Base-by-base conservation (phyloP, 23 red algal species). In the Gracilaria caudata region DNA sequence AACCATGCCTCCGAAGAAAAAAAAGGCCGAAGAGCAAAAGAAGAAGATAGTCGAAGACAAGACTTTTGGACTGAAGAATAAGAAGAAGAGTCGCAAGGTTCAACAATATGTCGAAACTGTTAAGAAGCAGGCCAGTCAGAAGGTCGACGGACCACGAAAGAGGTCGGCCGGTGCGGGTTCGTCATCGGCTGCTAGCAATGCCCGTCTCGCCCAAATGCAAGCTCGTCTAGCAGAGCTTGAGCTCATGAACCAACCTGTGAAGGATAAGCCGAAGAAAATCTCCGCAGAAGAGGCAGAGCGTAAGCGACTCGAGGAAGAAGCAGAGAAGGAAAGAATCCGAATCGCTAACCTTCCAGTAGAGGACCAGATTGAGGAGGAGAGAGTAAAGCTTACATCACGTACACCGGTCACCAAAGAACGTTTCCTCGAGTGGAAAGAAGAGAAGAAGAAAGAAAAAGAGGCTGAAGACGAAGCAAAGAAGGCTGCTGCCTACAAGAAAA, bases 21-120 rank as follows among this genome's bases (percentile, higher is more conserved):
- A 99, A 86, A 93, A 86, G 73, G 86, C 75, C 11, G 91, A 95
- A 80, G 88, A 99, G 83, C 74, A 94, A 60, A 95, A 94, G 80
- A 87, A 93, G 91, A 95, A 95, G 58, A 86, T 95, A 30, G 93
- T 99, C n/a, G 97, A 99, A 77, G 97, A 99, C 87, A 95, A 95
- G 86, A 95, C 97, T 38, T 99, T 99, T 86, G 97, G 97, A 14
- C 73, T 99, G 33, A 99, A 99, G 80, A 99, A 99, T 79, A 99
- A 99, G 88, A 99, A 99, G 64, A 99, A 99, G 83, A 92, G 85
- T 75, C 95, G 95, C 28, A 99, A 99, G 74, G 97, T 99, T 1
- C 97, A 99, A 76, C 78, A 90, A 72, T 95, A 94, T 80, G 93
- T 99, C 35, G 79, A 95, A 66, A 94, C 89, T 55, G 93, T 95